Conservation (phyloP, 2,329 filamentous ascomycete species). For the Trichoderma cornu-damae region DNA sequence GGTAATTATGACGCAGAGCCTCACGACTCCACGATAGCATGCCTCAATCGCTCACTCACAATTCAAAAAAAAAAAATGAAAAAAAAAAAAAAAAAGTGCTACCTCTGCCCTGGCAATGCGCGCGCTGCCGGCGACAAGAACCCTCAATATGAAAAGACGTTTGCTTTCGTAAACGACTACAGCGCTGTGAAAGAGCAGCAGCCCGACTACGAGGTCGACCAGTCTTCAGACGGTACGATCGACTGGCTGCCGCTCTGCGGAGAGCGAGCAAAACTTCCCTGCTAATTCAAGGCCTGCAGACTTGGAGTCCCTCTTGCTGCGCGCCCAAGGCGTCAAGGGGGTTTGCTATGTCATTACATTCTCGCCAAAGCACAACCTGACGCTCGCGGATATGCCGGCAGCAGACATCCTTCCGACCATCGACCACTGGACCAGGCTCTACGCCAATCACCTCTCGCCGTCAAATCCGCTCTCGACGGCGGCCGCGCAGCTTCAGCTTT, state of each 20-base stretch:
- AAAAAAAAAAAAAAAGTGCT: too few species aligned
- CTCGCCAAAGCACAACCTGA: conserved; percentile 82
- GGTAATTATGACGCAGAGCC: too few species aligned
- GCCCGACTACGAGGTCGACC: conserved; percentile 59
- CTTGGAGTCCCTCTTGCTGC: conserved; percentile 69
- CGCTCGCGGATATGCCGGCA: conserved; percentile 81
- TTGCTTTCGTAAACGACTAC: conserved; percentile 96
- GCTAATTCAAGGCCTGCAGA: conserved; percentile 42
- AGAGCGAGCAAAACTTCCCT: neutral
- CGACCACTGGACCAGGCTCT: conserved; percentile 87
- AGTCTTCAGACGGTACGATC: conserved; percentile 34
- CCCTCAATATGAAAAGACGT: conserved; percentile 79
- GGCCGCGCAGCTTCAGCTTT: conserved; percentile 38
- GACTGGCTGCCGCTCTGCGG: neutral
- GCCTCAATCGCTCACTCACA: neutral
- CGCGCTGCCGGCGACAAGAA: conserved; percentile 83
- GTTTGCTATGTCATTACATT: conserved; percentile 98
- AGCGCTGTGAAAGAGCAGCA: conserved; percentile 94
- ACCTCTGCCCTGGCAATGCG: conserved; percentile 87
- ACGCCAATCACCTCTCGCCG: conserved; percentile 72
- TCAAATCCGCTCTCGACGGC: conserved; percentile 55
- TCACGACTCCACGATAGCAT: neutral
- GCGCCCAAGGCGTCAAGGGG: conserved; percentile 80
- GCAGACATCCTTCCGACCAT: conserved; percentile 75
- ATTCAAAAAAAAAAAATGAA: too few species aligned